Evolutionary conservation across 1,139 yeast genomes (phyloP).

Genomic region (Diutina ranongensis): DNA sequence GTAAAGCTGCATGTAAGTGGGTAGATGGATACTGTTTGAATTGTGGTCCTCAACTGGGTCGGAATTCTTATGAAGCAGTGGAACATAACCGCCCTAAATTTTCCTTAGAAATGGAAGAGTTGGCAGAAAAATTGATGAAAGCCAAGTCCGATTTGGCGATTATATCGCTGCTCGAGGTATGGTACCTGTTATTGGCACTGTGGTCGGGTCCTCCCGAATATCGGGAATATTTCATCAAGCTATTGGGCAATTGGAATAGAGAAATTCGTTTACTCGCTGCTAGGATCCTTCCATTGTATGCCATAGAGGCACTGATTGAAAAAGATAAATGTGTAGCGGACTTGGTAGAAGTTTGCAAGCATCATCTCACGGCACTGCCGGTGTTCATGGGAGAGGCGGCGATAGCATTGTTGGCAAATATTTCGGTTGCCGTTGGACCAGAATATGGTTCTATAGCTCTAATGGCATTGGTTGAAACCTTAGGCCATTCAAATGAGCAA

Average conservation of each 20-base stretch:
- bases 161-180: not conserved
- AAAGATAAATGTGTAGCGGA: not conserved
- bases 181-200: not conserved
- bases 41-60: not conserved
- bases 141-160: not conserved
- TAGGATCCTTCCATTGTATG: not conserved
- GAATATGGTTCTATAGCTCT: not conserved
- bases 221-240: not conserved
- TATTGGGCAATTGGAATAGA: not conserved
- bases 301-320: not conserved
- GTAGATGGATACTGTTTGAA: not conserved
- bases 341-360: not conserved
- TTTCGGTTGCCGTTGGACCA: not conserved
- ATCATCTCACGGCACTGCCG: not conserved
- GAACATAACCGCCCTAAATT: not conserved
- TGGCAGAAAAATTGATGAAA: not conserved
- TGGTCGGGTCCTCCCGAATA: not conserved
- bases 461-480: not conserved
- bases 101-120: not conserved
- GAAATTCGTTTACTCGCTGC: not conserved
- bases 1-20: not conserved
- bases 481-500: constrained; percentile 1
- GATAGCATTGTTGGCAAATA: not conserved
- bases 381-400: not conserved
- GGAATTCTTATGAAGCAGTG: not conserved